phyloP scores from a whole-genome alignment of 164 flowering plant genomes.

The Houttuynia cordata region DNA sequence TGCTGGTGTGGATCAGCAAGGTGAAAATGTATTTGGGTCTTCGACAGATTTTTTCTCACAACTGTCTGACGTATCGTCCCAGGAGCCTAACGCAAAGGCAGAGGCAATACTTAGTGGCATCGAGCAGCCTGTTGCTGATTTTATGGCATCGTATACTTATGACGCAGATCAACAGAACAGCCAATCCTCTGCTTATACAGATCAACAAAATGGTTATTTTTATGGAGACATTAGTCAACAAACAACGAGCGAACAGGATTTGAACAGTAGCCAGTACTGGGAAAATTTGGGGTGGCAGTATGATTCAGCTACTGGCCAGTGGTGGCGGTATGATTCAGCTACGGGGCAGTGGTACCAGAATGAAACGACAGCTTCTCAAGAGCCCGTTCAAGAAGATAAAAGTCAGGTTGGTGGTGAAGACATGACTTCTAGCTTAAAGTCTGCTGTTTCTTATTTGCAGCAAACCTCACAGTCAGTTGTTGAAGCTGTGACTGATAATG shows the following conservation, averaged over 20 bases:
- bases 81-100: slow-evolving; percentile 10
- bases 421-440: slow-evolving; percentile 23
- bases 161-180: not conserved
- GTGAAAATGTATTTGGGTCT: slow-evolving; percentile 38
- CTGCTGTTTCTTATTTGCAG: slow-evolving; percentile 62
- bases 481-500: slow-evolving; percentile 31
- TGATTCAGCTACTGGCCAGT: too few species aligned
- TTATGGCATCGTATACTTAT: slow-evolving; percentile 10
- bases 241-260: slow-evolving; percentile 20
- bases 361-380: slow-evolving; percentile 19
- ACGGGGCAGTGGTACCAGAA: slow-evolving; percentile 82
- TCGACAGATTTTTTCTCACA: slow-evolving; percentile 63
- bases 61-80: slow-evolving; percentile 21
- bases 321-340: slow-evolving; percentile 66
- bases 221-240: slow-evolving; percentile 19
- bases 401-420: slow-evolving; percentile 12
- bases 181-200: not conserved
- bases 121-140: slow-evolving; percentile 8
- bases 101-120: slow-evolving; percentile 6
- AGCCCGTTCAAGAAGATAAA: slow-evolving; percentile 12
- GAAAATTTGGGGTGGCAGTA: too few species aligned
- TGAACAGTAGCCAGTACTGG: slow-evolving; percentile 48
- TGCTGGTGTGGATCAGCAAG: slow-evolving; percentile 27
- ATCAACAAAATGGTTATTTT: slow-evolving; percentile 18
- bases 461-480: slow-evolving; percentile 41